A percentile compares a stretch with the other conserved stretches of the same genome.
These are phyloP conservation scores for Lagerstroemia speciosa DNA, from an alignment of 345 rosid genomes.

Conservation along the genomic window DNA sequence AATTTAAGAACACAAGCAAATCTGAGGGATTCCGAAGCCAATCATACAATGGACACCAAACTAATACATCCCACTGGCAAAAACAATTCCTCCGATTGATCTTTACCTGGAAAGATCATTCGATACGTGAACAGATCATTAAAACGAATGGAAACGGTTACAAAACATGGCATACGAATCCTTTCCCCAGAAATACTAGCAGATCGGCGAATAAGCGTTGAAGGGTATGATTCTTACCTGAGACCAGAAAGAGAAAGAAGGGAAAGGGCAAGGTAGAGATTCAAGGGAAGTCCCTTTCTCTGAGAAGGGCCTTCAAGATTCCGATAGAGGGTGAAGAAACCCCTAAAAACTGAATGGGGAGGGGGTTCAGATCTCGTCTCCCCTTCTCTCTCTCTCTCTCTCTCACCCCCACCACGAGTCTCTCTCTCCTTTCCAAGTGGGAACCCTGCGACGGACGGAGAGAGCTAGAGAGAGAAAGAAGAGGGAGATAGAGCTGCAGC, in stretches of 20 bases:
- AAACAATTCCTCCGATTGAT: not conserved
- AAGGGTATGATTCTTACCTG: slow-evolving; percentile 2
- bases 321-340: not conserved
- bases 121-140: not conserved
- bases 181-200: not conserved
- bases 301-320: not conserved
- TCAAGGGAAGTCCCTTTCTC: not conserved
- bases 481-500: not conserved
- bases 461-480: not conserved
- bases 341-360: not conserved
- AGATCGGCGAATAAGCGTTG: not conserved
- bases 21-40: not conserved
- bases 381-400: not conserved
- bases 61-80: not conserved
- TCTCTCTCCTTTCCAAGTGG: not conserved
- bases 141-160: not conserved
- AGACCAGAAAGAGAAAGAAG: not conserved
- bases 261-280: not conserved
- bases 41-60: not conserved
- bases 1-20: not conserved
- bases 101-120: not conserved
- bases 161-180: not conserved
- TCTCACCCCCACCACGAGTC: not conserved
- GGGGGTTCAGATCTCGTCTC: slow-evolving; percentile 12
- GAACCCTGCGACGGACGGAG: not conserved